These are phyloP conservation scores for Exserohilum rostratum DNA, from an alignment of 2,329 filamentous ascomycete species.

Conservation along the genomic window DNA sequence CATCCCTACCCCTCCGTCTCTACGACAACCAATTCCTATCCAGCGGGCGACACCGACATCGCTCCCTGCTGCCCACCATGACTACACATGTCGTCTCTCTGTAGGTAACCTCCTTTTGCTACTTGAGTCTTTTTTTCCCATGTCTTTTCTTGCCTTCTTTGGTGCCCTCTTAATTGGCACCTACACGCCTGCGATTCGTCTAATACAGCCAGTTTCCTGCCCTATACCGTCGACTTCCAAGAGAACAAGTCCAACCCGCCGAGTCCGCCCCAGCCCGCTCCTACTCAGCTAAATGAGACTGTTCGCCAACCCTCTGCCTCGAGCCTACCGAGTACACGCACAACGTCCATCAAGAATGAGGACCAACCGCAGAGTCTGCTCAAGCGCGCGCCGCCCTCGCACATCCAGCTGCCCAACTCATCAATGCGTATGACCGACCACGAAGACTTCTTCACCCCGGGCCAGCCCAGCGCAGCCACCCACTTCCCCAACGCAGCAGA, in stretches of 20 bases:
- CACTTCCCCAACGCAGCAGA: conserved; percentile 60
- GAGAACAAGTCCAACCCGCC: conserved; percentile 55
- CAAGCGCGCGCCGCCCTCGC: conserved; percentile 35
- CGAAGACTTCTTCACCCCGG: conserved; percentile 56
- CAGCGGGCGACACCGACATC: conserved; percentile 11
- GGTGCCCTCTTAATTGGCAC: background rate
- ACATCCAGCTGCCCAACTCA: conserved; percentile 47
- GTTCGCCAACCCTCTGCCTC: conserved; percentile 56
- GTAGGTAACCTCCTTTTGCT: conserved; percentile 54
- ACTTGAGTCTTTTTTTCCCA: too few species aligned
- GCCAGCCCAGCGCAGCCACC: conserved; percentile 54
- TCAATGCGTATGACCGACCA: conserved; percentile 48
- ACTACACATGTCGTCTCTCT: conserved; percentile 65
- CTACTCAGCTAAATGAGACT: conserved; percentile 47
- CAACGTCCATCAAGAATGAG: conserved; percentile 23
- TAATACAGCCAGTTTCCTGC: conserved; percentile 73
- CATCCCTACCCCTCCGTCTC: conserved; percentile 9
- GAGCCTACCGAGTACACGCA: conserved; percentile 10
- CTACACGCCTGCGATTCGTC: background rate
- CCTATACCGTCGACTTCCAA: conserved; percentile 86
- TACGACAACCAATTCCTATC: conserved; percentile 4
- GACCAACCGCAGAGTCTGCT: conserved; percentile 49
- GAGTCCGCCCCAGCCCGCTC: conserved; percentile 27
- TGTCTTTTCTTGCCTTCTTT: background rate
- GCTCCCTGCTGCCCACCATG: conserved; percentile 51